Evolutionary conservation across 2,329 filamentous ascomycete species (phyloP), one percentile per base, ranked within the genome.

Genomic region (Neocucurbitaria cava): DNA sequence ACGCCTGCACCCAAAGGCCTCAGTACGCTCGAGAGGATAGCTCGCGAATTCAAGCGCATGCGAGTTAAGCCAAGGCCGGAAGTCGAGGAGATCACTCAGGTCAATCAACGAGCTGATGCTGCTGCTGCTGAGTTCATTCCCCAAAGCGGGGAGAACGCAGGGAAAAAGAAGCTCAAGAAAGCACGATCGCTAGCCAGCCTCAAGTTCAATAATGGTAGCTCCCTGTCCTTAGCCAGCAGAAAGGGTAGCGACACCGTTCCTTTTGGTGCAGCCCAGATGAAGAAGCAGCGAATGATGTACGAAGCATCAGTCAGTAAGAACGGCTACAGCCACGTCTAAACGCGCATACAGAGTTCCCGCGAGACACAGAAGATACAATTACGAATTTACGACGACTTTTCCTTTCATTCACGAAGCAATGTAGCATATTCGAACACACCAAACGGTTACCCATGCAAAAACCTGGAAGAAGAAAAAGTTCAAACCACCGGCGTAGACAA

Each of bases 11-110:
- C 55, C n/a, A 76, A 75, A 52, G 66, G 69, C n/a, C 61, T 69
- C 24, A 85, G 82, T 41, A 79, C 81, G n/a, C 74, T 88, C 10
- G 85, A 87, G 73, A 83, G 82, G 63, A 81, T 88, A 54, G 83
- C 83, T 10, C 80, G 83, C 33, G 85, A 87, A 59, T 76, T 88
- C 58, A 82, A 81, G 58, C 82, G 82, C 61, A 85, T 87, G 71
- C 82, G 83, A 42, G 82, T 75, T 46, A 76, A 83, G 47, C 80
- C 79, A 43, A 78, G 78, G 54, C 77, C 76, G 3, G 79, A 85
- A 36, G 77, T 84, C n/a, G 78, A 80, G 21, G 78, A 82, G 59
- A 78, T 80, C 51, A 74, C 77, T 30, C 69, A 66, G 46, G 55
- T 73, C 46, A 68, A 66, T 17, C 66, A 67, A 45, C 58, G 59